Percentiles rank a stretch among this genome's conserved stretches.
Conservation (phyloP, 352 stramenopile species). For the Phytophthora lateralis region DNA sequence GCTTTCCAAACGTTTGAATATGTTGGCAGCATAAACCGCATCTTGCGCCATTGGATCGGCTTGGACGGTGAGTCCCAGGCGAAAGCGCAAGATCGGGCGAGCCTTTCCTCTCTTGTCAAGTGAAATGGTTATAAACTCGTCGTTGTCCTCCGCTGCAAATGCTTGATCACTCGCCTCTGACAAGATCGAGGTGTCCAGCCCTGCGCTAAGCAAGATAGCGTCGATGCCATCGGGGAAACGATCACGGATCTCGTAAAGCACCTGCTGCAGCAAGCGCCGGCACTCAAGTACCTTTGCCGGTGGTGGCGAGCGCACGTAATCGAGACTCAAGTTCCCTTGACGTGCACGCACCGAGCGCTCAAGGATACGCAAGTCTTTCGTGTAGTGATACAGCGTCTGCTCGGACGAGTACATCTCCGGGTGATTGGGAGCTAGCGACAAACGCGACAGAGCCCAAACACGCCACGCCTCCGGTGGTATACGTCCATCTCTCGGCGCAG, state of each 20-base stretch:
- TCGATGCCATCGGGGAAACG: conserved; percentile 44
- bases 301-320: conserved; percentile 53
- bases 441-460: conserved; percentile 58
- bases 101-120: conserved; percentile 43
- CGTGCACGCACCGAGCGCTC: conserved; percentile 41
- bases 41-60: conserved; percentile 46
- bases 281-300: conserved; percentile 44
- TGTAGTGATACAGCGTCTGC: conserved; percentile 80
- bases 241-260: conserved; percentile 48
- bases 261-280: conserved; percentile 54
- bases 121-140: conserved; percentile 38
- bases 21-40: conserved; percentile 46
- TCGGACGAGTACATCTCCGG: conserved; percentile 62
- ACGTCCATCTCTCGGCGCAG: conserved; percentile 19
- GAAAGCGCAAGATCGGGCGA: conserved; percentile 55
- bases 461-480: conserved; percentile 60
- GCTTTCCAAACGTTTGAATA: conserved; percentile 46
- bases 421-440: conserved; percentile 65
- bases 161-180: conserved; percentile 57
- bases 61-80: conserved; percentile 63
- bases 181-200: conserved; percentile 76
- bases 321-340: conserved; percentile 35
- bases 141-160: conserved; percentile 21
- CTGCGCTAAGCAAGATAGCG: conserved; percentile 66
- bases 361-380: conserved; percentile 60